A percentile compares a stretch with the other conserved stretches of the same genome.
Evolutionary conservation across 208 protist species (phyloP).

Genomic region (Leishmania martiniquensis): DNA sequence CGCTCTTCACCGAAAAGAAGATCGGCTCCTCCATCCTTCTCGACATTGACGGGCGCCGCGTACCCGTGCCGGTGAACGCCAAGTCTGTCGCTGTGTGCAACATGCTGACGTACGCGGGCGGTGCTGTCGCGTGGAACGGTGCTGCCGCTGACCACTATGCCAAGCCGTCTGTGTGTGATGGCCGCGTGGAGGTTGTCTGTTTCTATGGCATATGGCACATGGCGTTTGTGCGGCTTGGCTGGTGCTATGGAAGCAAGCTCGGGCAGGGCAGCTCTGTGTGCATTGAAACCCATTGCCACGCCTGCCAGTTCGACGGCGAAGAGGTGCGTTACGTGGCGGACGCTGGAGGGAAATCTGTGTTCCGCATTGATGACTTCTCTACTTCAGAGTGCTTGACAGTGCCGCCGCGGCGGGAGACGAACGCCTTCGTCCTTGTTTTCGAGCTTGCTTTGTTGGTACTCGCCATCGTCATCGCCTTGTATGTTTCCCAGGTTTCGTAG

Average conservation of each 20-base stretch:
- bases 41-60: slow-evolving; percentile 33
- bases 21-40: slow-evolving; percentile 19
- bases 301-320: slow-evolving; percentile 67
- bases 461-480: neutral
- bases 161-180: slow-evolving; percentile 41
- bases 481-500: neutral
- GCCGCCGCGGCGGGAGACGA: slow-evolving; percentile 18
- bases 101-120: slow-evolving; percentile 62
- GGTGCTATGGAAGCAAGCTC: slow-evolving; percentile 51
- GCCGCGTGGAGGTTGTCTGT: slow-evolving; percentile 46
- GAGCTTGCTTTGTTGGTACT: neutral
- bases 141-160: slow-evolving; percentile 16
- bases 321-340: slow-evolving; percentile 11
- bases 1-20: slow-evolving; percentile 37
- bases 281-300: slow-evolving; percentile 26
- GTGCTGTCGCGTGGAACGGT: slow-evolving; percentile 49
- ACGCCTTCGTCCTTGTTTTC: neutral
- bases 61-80: slow-evolving; percentile 37
- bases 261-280: slow-evolving; percentile 46
- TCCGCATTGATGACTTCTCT: slow-evolving; percentile 15
- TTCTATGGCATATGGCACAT: slow-evolving; percentile 68
- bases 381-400: slow-evolving; percentile 16
- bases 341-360: neutral
- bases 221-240: slow-evolving; percentile 42
- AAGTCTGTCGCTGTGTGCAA: slow-evolving; percentile 68